Percentiles rank a stretch among this genome's conserved stretches.
These are phyloP conservation scores for Penicillium concentricum DNA, from an alignment of 2,329 filamentous ascomycete genomes.

Conservation along the genomic window DNA sequence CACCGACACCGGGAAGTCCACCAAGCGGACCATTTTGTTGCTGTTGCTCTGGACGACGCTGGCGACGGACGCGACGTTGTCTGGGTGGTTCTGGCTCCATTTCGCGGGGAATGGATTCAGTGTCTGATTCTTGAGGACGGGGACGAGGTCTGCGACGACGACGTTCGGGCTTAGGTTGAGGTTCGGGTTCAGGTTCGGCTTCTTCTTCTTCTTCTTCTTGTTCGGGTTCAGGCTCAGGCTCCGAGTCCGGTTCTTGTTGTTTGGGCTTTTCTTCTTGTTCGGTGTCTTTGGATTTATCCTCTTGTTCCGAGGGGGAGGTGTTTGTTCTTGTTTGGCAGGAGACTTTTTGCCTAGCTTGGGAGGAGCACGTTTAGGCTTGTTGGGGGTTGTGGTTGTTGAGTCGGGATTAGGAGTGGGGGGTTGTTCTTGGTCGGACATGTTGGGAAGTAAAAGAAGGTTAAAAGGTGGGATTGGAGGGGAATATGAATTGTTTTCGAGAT, in stretches of 20 bases:
- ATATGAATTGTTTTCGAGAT: slow-evolving; percentile 25
- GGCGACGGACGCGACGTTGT: slow-evolving; percentile 29
- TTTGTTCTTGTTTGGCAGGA: slow-evolving; percentile 27
- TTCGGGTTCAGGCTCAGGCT: slow-evolving; percentile 29
- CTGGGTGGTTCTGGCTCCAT: slow-evolving; percentile 43
- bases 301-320: slow-evolving; percentile 24
- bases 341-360: slow-evolving; percentile 34
- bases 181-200: slow-evolving; percentile 34
- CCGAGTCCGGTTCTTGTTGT: slow-evolving; percentile 19
- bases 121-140: slow-evolving; percentile 43
- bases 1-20: slow-evolving; percentile 46
- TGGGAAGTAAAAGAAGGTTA: slow-evolving; percentile 19
- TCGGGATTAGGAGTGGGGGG: slow-evolving; percentile 21
- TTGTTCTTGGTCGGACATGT: slow-evolving; percentile 31
- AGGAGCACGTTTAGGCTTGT: slow-evolving; percentile 29
- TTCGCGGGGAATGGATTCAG: slow-evolving; percentile 56
- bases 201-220: slow-evolving; percentile 10
- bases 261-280: background rate
- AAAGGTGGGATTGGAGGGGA: slow-evolving; percentile 13
- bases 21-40: slow-evolving; percentile 43
- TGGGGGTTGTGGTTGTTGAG: slow-evolving; percentile 16
- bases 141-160: slow-evolving; percentile 22
- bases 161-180: slow-evolving; percentile 48
- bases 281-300: slow-evolving; percentile 7
- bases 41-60: slow-evolving; percentile 52